A percentile compares a stretch with the other conserved stretches of the same genome.
Conservation (phyloP, 768 basidiomycete genomes). For the Solioccasus polychromus region DNA sequence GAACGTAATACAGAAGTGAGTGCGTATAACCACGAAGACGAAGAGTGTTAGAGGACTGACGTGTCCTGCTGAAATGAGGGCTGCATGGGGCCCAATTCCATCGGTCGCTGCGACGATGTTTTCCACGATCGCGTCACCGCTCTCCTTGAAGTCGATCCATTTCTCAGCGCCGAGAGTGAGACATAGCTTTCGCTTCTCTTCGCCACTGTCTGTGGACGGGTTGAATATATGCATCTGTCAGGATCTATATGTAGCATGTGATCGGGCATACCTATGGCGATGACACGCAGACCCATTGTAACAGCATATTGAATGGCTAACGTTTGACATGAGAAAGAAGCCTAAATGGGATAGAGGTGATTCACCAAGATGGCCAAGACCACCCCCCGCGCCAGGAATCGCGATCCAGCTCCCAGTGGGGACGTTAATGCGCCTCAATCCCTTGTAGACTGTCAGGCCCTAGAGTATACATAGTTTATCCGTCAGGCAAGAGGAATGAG, state of each 20-base stretch:
- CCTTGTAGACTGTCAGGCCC: constrained; percentile 47
- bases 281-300: constrained; percentile 40
- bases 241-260: not conserved
- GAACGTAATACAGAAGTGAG: too few relatives aligned
- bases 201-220: constrained; percentile 38
- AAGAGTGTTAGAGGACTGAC: constrained; percentile 6
- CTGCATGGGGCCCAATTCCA: constrained; percentile 44
- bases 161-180: constrained; percentile 40
- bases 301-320: constrained; percentile 46
- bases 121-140: constrained; percentile 34
- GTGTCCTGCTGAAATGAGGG: constrained; percentile 19
- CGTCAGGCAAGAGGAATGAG: constrained; percentile 1
- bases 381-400: constrained; percentile 41
- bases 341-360: not conserved
- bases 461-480: not conserved
- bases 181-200: constrained; percentile 37
- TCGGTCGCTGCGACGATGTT: constrained; percentile 38
- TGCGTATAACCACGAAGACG: not conserved
- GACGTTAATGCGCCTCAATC: constrained; percentile 35
- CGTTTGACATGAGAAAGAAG: not conserved
- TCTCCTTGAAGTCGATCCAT: constrained; percentile 45
- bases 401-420: constrained; percentile 39
- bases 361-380: constrained; percentile 42
- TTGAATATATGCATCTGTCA: not conserved
- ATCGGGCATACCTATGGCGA: constrained; percentile 37